A percentile compares a stretch with the other conserved stretches of the same genome.
These are phyloP conservation scores for Aspergillus nomiae DNA, from an alignment of 2,329 filamentous ascomycete species.

Conservation along the genomic window DNA sequence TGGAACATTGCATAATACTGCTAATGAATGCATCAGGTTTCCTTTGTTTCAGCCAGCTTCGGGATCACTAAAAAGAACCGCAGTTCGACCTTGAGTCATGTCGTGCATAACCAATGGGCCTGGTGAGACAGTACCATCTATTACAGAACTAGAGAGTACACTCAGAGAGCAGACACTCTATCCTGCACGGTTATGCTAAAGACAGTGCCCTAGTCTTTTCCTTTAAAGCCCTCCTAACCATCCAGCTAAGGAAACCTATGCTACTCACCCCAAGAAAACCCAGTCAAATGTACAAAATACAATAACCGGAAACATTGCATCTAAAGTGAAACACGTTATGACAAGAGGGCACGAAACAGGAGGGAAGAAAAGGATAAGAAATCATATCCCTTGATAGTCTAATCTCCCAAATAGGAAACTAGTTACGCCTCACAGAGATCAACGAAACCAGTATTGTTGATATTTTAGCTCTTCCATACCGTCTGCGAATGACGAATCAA, in stretches of 20 bases:
- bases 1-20: background rate
- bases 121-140: background rate
- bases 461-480: background rate
- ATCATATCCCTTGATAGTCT: background rate
- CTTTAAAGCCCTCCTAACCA: background rate
- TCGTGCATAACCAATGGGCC: background rate
- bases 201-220: background rate
- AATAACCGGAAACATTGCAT: background rate
- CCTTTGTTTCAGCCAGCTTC: background rate
- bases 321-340: background rate
- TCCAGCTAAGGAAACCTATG: background rate
- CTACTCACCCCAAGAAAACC: background rate
- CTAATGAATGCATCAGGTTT: background rate
- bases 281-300: background rate
- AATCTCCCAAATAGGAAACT: background rate
- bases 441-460: background rate
- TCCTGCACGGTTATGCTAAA: background rate
- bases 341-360: background rate
- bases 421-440: background rate
- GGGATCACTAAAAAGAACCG: background rate
- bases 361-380: background rate
- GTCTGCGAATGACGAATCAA: background rate
- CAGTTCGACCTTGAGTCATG: background rate
- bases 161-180: background rate
- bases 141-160: background rate